These are phyloP conservation scores for Cicer yamashitae DNA, from an alignment of 306 rosid genomes.

Conservation along the genomic window DNA sequence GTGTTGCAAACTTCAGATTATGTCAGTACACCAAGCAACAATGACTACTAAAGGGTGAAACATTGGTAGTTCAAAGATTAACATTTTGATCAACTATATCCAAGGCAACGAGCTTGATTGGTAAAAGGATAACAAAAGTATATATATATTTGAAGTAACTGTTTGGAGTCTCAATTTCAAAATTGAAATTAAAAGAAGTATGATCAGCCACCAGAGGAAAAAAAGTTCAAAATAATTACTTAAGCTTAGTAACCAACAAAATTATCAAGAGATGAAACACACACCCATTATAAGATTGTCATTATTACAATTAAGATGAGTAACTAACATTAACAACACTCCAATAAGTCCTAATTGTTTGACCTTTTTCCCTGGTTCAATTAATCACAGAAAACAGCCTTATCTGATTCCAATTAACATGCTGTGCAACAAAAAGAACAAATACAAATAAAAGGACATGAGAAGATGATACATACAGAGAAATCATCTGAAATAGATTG, in stretches of 20 bases:
- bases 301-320: constrained; percentile 16
- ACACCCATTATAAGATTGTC: constrained; percentile 22
- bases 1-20: constrained; percentile 13
- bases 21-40: background rate
- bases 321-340: constrained; percentile 11
- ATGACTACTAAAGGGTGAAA: constrained; percentile 8
- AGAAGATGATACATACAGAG: constrained; percentile 62
- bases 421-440: constrained; percentile 30
- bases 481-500: constrained; percentile 81
- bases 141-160: constrained; percentile 7
- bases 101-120: constrained; percentile 14
- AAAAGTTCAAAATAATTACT: constrained; percentile 17
- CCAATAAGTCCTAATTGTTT: constrained; percentile 1
- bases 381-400: background rate
- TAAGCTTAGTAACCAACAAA: constrained; percentile 15
- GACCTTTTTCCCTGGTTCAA: constrained; percentile 20
- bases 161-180: constrained; percentile 20
- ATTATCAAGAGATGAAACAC: constrained; percentile 17
- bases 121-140: constrained; percentile 37
- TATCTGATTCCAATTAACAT: constrained; percentile 21
- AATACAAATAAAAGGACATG: constrained; percentile 33
- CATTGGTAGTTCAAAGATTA: constrained; percentile 5
- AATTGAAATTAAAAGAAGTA: constrained; percentile 16
- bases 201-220: constrained; percentile 15
- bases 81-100: constrained; percentile 18